Evolutionary conservation across 805 yeast species (phyloP), one percentile per base, ranked within the genome.

Genomic region (Ogataea nitratoaversa): DNA sequence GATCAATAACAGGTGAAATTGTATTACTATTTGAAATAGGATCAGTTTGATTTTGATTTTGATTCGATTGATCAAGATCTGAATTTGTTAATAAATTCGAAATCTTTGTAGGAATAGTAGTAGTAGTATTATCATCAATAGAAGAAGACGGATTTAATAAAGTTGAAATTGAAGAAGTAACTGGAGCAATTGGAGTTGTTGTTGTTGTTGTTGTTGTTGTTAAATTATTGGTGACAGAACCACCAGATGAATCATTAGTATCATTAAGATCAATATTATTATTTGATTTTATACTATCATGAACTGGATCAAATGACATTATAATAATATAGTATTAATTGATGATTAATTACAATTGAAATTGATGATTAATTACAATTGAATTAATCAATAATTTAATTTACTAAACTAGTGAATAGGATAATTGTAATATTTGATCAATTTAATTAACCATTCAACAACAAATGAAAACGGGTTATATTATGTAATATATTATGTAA

Each of bases 281-380:
- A n/a, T 47, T 44, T 1, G 41, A 12, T 25, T 23, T 37, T 4
- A 49, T 44, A 29, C 60, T 54, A 34, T 56, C 60, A 17, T 51
- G 57, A 16, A 54, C 50, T 8, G 60, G 60, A 40, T 56, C 59
- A 33, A 53, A 56, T n/a, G 60, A 56, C 60, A 56, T 55, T 13
- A 11, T 37, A 12, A 4, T 13, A 17, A 24, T 17, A 6, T 12
- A 5, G 14, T 17, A 12, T 3, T 5, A 17, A n/a, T 17, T 11
- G 17, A 35, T 13, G 13, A 8, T 13, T 3, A 16, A 22, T 13
- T 19, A 35, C 16, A 17, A 19, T 6, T 18, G 14, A 27, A 27
- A 27, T 6, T 6, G 13, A 27, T n/a, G 16, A 6, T 8, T 27
- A 27, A 8, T 27, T 8, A 22, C 25, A 8, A 8, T 22, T 22